Evolutionary conservation across 73 alveolate species (phyloP).

Genomic region (Diophrys sp.): DNA sequence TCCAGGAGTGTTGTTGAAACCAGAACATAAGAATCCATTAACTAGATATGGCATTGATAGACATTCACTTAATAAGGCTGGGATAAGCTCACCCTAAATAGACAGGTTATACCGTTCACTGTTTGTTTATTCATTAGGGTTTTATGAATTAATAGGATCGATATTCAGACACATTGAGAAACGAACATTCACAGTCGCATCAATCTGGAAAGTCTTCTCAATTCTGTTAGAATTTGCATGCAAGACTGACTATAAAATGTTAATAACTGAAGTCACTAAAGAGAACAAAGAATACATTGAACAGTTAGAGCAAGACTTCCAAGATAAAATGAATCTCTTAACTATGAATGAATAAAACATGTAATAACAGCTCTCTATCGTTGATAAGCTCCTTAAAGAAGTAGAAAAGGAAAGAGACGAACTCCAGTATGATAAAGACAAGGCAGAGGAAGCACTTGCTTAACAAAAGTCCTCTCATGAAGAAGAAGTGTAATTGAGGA

Average conservation of each 20-base stretch:
- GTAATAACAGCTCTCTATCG: no score
- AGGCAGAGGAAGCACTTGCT: conserved; percentile 43
- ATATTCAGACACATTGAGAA: conserved; percentile 40
- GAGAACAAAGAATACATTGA: conserved; percentile 11
- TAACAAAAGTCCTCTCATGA: conserved; percentile 52
- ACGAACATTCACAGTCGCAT: conserved; percentile 13
- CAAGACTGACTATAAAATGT: conserved; percentile 62
- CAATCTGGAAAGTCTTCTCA: conserved; percentile 65
- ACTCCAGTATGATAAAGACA: background rate
- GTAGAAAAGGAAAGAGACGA: conserved; percentile 1
- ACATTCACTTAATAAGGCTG: conserved; percentile 52
- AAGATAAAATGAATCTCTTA: conserved; percentile 16
- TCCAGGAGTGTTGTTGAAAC: conserved; percentile 34
- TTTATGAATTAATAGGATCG: conserved; percentile 45
- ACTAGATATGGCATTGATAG: conserved; percentile 53
- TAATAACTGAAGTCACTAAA: conserved; percentile 17
- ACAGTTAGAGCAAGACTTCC: conserved; percentile 50
- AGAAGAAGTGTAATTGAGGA: conserved; percentile 69
- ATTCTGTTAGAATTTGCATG: conserved; percentile 68
- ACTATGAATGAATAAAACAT: no score
- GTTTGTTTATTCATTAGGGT: conserved; percentile 69
- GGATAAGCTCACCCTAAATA: conserved; percentile 48
- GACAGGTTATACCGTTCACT: conserved; percentile 55
- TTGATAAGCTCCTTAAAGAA: no score
- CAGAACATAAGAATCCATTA: conserved; percentile 50